These are phyloP conservation scores for Xanthoceras sorbifolium DNA, from an alignment of 345 rosid species.

Conservation along the genomic window DNA sequence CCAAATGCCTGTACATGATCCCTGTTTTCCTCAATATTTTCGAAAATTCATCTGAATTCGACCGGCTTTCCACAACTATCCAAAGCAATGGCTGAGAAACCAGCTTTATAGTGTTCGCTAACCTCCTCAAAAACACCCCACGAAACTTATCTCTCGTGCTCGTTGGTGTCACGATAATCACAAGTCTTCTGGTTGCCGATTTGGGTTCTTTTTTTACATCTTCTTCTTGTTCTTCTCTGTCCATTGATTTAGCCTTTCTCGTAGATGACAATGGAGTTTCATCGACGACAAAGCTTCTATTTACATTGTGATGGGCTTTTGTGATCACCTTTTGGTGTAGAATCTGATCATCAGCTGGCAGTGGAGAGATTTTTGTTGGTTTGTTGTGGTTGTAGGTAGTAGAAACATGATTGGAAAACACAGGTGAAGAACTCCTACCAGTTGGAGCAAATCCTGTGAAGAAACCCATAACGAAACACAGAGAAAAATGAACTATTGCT, in stretches of 20 bases:
- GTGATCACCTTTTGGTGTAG: conserved; percentile 12
- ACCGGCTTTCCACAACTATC: conserved; percentile 69
- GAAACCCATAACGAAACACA: conserved; percentile 89
- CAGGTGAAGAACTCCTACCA: conserved; percentile 41
- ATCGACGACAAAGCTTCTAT: conserved; percentile 29
- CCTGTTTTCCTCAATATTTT: conserved; percentile 69
- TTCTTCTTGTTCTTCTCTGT: conserved; percentile 1
- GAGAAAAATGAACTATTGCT: conserved; percentile 71
- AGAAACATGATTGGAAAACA: conserved; percentile 28
- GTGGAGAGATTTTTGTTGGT: conserved; percentile 32
- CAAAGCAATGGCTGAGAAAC: conserved; percentile 76
- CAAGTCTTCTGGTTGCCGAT: conserved; percentile 42
- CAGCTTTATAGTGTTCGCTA: conserved; percentile 62
- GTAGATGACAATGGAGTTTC: conserved; percentile 36
- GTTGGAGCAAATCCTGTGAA: conserved; percentile 91
- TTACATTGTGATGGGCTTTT: conserved; percentile 20
- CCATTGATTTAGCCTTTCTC: background rate
- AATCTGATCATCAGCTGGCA: conserved; percentile 28
- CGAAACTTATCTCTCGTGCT: conserved; percentile 36
- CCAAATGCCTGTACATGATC: conserved; percentile 78
- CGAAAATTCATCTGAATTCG: conserved; percentile 44
- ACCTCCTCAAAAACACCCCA: conserved; percentile 60
- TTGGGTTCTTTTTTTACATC: conserved; percentile 8
- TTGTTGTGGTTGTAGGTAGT: too few relatives aligned
- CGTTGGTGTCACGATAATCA: conserved; percentile 69